Base-by-base conservation (phyloP, 176 grass and related monocot genomes). In the Zea luxurians region DNA sequence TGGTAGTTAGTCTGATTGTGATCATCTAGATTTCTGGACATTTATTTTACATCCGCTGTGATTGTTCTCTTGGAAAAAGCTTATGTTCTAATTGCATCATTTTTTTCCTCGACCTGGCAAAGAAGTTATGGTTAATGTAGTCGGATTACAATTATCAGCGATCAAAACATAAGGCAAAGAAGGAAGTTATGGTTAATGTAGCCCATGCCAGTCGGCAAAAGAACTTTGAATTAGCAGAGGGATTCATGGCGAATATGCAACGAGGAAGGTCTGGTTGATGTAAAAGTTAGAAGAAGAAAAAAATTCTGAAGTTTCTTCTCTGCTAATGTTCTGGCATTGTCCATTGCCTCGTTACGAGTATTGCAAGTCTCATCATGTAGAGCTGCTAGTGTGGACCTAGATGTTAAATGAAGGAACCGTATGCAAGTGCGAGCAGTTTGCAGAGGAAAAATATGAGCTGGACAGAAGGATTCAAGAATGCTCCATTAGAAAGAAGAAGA, bases 1-100 rank as follows among this genome's bases (percentile, higher is more conserved):
- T 81, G 50, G 42, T 76, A 62, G 36, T 17, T 68, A 53, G 50
- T 58, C n/a, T 68, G n/a, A 43, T 70, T 75, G 3, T 52, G 13
- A 35, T 52, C 40, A 54, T 68, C 50, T 68, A 12, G 37, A 83
- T 54, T 64, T 53, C 18, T 54, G 16, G 12, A 45, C 5, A 16
- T 71, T 67, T 79, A 4, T 68, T 67, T 48, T 47, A 17, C 20
- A 48, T 77, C 49, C 0, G 8, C 3, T 54, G 7, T 58, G n/a
- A 59, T 58, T 43, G 40, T 58, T 38, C 11, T 21, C 53, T 59
- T n/a, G 17, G 72, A 44, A 75, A 21, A 10, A 58, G 58, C 12
- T 44, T 12, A 21, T 7, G 57, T 20, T n/a, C 5, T 43, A 59
- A 27, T 27, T 27, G 27, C 27, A 27, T 27, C 27, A 27, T 27